Conservation (phyloP, 495 filamentous ascomycete species). For the Penicillium soppii region DNA sequence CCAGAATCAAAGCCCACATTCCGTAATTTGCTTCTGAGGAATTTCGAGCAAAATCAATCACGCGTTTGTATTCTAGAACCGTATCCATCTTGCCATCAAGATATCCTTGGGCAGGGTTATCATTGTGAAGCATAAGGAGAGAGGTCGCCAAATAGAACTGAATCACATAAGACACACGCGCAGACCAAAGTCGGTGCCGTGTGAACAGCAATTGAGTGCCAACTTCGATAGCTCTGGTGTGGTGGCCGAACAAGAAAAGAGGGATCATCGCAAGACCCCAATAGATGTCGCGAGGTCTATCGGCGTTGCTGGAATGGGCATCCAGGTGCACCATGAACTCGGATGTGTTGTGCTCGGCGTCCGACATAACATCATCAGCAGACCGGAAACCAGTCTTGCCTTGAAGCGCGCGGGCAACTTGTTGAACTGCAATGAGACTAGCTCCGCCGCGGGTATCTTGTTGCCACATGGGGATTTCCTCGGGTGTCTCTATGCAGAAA, state of each 20-base stretch:
- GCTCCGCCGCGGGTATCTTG: conserved; percentile 78
- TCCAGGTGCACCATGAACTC: conserved; percentile 62
- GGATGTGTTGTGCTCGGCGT: conserved; percentile 63
- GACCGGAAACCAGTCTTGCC: conserved; percentile 69
- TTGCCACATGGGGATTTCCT: conserved; percentile 74
- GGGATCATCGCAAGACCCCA: conserved; percentile 69
- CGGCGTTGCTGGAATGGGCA: conserved; percentile 49
- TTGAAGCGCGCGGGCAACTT: conserved; percentile 76
- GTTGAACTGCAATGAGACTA: conserved; percentile 64
- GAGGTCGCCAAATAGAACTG: conserved; percentile 71
- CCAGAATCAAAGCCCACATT: conserved; percentile 71
- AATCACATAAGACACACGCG: conserved; percentile 62
- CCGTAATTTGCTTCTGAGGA: conserved; percentile 78
- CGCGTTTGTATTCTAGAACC: conserved; percentile 55
- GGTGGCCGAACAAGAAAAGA: conserved; percentile 74
- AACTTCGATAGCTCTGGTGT: conserved; percentile 64
- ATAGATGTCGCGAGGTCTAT: conserved; percentile 68
- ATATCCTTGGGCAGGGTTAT: conserved; percentile 49
- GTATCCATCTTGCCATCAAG: conserved; percentile 55
- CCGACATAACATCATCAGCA: conserved; percentile 63
- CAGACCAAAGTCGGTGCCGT: conserved; percentile 66
- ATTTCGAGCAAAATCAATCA: conserved; percentile 66
- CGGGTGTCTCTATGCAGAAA: conserved; percentile 69
- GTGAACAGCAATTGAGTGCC: conserved; percentile 61
- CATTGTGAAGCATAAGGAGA: conserved; percentile 60